These are phyloP conservation scores for Cryptosporidium parvum DNA, from an alignment of 169 alveolate genomes.

Conservation along the genomic window DNA sequence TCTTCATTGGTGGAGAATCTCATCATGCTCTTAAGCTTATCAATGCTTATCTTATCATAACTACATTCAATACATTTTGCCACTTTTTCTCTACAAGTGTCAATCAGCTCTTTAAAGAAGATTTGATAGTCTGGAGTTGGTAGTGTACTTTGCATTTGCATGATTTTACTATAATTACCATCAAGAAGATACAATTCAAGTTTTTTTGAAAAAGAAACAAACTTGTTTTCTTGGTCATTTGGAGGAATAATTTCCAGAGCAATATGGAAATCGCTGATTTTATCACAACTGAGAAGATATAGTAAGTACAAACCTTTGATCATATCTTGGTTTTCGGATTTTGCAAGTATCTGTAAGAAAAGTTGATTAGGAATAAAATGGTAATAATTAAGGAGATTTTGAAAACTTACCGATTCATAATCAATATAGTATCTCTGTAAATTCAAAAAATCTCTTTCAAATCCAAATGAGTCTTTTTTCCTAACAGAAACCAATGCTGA, in stretches of 20 bases:
- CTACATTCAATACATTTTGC: constrained; percentile 73
- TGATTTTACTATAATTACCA: constrained; percentile 76
- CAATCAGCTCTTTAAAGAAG: constrained; percentile 2
- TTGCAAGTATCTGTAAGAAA: constrained; percentile 8
- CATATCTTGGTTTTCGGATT: constrained; percentile 51
- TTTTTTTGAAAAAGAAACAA: constrained; percentile 55
- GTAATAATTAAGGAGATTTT: neutral
- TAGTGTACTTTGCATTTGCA: constrained; percentile 25
- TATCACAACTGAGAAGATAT: constrained; percentile 73
- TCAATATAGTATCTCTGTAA: constrained; percentile 40
- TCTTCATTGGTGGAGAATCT: constrained; percentile 48
- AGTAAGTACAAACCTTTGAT: constrained; percentile 74
- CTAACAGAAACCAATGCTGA: constrained; percentile 18
- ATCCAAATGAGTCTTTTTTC: constrained; percentile 24
- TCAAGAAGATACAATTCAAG: constrained; percentile 76
- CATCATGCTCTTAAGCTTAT: constrained; percentile 61
- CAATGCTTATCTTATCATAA: constrained; percentile 48
- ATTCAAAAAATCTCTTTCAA: constrained; percentile 57
- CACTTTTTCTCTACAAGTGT: constrained; percentile 70
- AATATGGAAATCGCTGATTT: constrained; percentile 77
- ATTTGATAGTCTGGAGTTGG: constrained; percentile 44
- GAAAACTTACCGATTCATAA: constrained; percentile 23
- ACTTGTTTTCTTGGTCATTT: constrained; percentile 51
- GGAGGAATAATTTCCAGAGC: constrained; percentile 71
- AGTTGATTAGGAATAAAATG: neutral